These are phyloP conservation scores for Phytophthora podocarpi DNA, from an alignment of 352 stramenopile species.

Conservation along the genomic window DNA sequence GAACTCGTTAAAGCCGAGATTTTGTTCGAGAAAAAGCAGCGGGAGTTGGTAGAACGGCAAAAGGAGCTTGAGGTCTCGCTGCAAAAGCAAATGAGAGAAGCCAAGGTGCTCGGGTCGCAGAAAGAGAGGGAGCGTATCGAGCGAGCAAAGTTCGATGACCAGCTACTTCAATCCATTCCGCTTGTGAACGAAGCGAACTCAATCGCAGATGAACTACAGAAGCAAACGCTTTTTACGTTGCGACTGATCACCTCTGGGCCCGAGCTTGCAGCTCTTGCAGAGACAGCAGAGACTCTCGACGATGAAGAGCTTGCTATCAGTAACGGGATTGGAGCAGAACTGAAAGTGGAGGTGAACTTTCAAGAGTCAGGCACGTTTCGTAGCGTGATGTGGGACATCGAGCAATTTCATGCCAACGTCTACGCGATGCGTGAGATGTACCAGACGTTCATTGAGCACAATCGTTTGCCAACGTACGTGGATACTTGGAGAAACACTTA, in stretches of 20 bases:
- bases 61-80: constrained; percentile 71
- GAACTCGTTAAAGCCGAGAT: constrained; percentile 80
- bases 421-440: constrained; percentile 91
- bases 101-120: constrained; percentile 60
- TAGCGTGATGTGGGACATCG: constrained; percentile 78
- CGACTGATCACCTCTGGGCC: constrained; percentile 65
- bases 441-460: constrained; percentile 82
- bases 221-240: constrained; percentile 67
- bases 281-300: constrained; percentile 36
- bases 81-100: constrained; percentile 83
- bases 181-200: constrained; percentile 89
- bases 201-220: constrained; percentile 82
- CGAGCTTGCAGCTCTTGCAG: constrained; percentile 26
- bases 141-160: constrained; percentile 75
- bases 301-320: constrained; percentile 63
- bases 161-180: constrained; percentile 79
- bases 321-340: constrained; percentile 56
- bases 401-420: constrained; percentile 79
- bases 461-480: constrained; percentile 43
- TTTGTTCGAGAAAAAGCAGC: constrained; percentile 77
- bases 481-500: constrained; percentile 42
- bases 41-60: constrained; percentile 68
- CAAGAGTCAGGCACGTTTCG: constrained; percentile 77
- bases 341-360: constrained; percentile 84
- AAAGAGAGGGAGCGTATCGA: constrained; percentile 82